A percentile compares a stretch with the other conserved stretches of the same genome.
phyloP scores from a whole-genome alignment of 192 early-diverging fungal genomes.

The Coemansia sp. region DNA sequence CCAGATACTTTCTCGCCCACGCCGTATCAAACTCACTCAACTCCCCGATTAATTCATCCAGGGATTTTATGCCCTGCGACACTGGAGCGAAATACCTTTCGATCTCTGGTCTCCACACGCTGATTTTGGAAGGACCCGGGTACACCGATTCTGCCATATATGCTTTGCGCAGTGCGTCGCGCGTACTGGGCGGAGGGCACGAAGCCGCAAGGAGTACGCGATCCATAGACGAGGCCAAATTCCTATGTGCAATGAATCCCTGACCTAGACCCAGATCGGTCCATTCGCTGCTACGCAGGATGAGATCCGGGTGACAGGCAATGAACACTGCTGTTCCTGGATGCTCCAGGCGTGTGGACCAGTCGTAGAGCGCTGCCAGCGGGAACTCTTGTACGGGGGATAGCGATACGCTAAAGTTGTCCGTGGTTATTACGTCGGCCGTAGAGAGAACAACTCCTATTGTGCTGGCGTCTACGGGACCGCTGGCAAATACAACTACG shows the following conservation, averaged over 20 bases:
- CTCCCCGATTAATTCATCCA: slow-evolving; percentile 10
- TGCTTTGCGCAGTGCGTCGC: slow-evolving; percentile 42
- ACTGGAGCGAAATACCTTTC: slow-evolving; percentile 34
- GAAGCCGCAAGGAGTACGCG: slow-evolving; percentile 46
- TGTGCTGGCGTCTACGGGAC: slow-evolving; percentile 30
- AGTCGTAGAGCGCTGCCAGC: slow-evolving; percentile 30
- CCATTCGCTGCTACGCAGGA: slow-evolving; percentile 41
- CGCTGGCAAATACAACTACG: slow-evolving; percentile 38
- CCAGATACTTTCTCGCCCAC: slow-evolving; percentile 30
- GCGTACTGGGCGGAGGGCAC: slow-evolving; percentile 49
- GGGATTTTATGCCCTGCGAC: background rate
- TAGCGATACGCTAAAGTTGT: slow-evolving; percentile 17
- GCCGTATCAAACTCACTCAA: slow-evolving; percentile 11
- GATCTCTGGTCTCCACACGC: slow-evolving; percentile 41
- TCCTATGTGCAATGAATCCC: slow-evolving; percentile 37
- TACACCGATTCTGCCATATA: slow-evolving; percentile 40
- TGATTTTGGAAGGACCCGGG: slow-evolving; percentile 40
- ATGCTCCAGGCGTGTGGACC: slow-evolving; percentile 21
- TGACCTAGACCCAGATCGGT: slow-evolving; percentile 21
- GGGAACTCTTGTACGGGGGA: slow-evolving; percentile 13
- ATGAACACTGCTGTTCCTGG: slow-evolving; percentile 42
- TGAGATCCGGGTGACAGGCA: slow-evolving; percentile 21
- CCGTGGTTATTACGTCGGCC: slow-evolving; percentile 28
- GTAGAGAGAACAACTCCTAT: slow-evolving; percentile 30
- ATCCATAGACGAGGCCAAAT: slow-evolving; percentile 15